A percentile compares a stretch with the other conserved stretches of the same genome.
phyloP scores from a whole-genome alignment of 2,329 filamentous ascomycete genomes.

The Phyllosticta capitalensis region DNA sequence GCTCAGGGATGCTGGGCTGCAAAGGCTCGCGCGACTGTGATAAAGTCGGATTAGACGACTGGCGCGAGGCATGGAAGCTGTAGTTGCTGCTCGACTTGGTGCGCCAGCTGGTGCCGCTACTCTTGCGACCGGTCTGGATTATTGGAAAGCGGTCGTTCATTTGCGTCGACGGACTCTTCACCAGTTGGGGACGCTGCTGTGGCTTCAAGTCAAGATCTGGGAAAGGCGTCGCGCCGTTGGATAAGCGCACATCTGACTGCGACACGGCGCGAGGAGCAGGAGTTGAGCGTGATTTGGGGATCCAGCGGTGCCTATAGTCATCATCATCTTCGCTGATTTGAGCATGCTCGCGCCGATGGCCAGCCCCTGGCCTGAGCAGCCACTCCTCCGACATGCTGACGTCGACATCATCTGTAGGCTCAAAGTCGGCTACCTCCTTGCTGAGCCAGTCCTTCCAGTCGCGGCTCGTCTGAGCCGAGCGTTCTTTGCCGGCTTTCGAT shows the following conservation, averaged over 20 bases:
- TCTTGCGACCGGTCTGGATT: conserved; percentile 25
- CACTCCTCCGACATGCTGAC: conserved; percentile 21
- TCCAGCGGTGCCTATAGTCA: conserved; percentile 11
- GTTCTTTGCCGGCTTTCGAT: conserved; percentile 11
- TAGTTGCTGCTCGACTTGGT: neutral
- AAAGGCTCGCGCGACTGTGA: neutral
- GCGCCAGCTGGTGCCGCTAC: conserved; percentile 15
- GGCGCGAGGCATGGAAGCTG: conserved; percentile 8
- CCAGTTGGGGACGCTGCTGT: conserved; percentile 3
- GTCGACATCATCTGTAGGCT: conserved; percentile 19
- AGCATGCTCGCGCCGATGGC: conserved; percentile 18
- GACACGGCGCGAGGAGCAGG: neutral
- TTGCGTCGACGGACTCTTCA: conserved; percentile 18
- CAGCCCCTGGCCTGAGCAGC: conserved; percentile 1
- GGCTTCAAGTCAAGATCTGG: neutral
- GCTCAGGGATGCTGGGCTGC: neutral
- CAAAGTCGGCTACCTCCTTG: conserved; percentile 33
- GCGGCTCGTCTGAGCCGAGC: conserved; percentile 25
- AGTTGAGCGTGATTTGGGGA: conserved; percentile 14
- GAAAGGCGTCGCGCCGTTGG: neutral
- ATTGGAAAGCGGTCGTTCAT: conserved; percentile 39
- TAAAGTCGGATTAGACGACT: conserved; percentile 9
- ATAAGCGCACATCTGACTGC: neutral
- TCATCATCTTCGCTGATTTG: conserved; percentile 21
- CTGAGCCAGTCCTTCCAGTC: conserved; percentile 41